Percentiles rank a stretch among this genome's conserved stretches.
Conservation (phyloP, 352 stramenopile species). For the Plasmopara halstedii region DNA sequence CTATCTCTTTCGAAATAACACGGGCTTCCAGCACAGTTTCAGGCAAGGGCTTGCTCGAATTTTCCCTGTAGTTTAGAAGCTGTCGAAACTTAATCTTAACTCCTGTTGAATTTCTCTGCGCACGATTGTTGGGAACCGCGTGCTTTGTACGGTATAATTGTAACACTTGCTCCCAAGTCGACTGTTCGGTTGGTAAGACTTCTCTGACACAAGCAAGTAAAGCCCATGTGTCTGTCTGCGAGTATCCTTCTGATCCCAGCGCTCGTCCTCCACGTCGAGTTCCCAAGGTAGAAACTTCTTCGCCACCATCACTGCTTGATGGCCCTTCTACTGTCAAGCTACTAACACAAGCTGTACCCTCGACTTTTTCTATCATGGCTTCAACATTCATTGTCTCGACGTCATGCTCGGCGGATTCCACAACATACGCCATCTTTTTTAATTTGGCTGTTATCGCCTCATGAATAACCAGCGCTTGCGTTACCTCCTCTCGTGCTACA, state of each 20-base stretch:
- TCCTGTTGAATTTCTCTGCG: conserved; percentile 11
- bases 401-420: background rate
- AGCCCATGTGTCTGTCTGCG: conserved; percentile 12
- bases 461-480: conserved; percentile 11
- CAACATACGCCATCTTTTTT: background rate
- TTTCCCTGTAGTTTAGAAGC: conserved; percentile 25
- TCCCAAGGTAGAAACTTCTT: conserved; percentile 1
- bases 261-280: conserved; percentile 13
- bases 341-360: background rate
- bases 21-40: conserved; percentile 23
- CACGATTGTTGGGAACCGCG: conserved; percentile 19
- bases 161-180: conserved; percentile 23
- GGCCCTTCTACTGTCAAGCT: background rate
- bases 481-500: conserved; percentile 9
- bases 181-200: conserved; percentile 16
- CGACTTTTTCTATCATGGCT: conserved; percentile 1
- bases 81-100: conserved; percentile 35
- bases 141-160: conserved; percentile 26
- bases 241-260: conserved; percentile 30
- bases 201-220: conserved; percentile 20
- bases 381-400: background rate
- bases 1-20: conserved; percentile 21
- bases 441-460: conserved; percentile 17
- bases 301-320: conserved; percentile 7
- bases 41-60: conserved; percentile 1